Evolutionary conservation across 495 filamentous ascomycete genomes (phyloP).

Genomic region (Hapsidospora chrysogenum): DNA sequence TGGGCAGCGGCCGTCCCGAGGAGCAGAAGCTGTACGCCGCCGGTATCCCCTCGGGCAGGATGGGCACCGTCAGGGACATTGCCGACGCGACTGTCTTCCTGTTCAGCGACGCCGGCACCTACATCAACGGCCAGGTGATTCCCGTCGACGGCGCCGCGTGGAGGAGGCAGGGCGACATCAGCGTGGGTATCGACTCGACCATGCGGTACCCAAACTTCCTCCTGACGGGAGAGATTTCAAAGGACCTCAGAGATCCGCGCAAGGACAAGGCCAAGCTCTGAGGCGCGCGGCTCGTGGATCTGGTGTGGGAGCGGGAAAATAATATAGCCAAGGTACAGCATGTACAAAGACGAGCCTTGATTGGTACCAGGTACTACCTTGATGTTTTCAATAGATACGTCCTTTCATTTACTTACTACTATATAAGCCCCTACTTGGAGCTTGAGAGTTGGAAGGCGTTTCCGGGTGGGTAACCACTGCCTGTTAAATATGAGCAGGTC

Average conservation of each 20-base stretch:
- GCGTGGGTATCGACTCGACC: conserved; percentile 24
- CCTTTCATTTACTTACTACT: too few species aligned
- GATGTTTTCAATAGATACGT: too few species aligned
- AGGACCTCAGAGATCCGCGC: conserved; percentile 21
- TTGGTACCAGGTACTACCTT: too few species aligned
- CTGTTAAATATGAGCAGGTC: too few species aligned
- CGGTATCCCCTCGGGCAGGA: conserved; percentile 48
- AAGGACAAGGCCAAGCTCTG: conserved; percentile 25
- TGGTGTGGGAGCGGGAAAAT: not conserved
- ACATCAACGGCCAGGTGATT: conserved; percentile 60
- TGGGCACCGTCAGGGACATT: conserved; percentile 74
- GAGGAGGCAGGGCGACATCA: conserved; percentile 31
- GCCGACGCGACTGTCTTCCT: conserved; percentile 83
- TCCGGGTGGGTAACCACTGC: too few species aligned
- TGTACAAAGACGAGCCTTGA: too few species aligned
- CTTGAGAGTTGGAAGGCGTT: too few species aligned
- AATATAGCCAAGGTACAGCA: too few species aligned
- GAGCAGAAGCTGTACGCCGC: conserved; percentile 11
- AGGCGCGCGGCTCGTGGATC: not conserved
- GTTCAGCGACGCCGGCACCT: conserved; percentile 69
- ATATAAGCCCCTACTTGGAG: too few species aligned
- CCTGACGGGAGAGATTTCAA: conserved; percentile 20
- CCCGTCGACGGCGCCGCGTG: conserved; percentile 69
- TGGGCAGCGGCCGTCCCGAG: conserved; percentile 22
- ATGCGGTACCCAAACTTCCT: conserved; percentile 30